Base-by-base conservation (phyloP, 257 asterid genomes). In the Forsythia suspensa region DNA sequence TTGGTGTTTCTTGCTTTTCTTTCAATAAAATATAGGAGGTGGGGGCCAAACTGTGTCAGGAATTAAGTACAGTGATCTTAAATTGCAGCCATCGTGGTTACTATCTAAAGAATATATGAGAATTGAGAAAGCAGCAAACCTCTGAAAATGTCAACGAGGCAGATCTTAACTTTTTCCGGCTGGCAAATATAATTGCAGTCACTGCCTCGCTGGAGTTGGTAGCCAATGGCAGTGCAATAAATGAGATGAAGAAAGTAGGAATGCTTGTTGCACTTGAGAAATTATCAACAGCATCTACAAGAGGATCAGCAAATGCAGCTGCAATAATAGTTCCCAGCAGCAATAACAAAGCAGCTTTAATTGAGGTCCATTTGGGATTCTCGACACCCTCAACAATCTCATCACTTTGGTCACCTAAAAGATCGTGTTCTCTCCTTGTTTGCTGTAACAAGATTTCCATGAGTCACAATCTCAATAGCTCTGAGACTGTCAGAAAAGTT, bases 161-260 rank as follows among this genome's bases (percentile, higher is more conserved):
- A 69, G 97, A 91, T 89, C 89, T 91, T 8, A 69, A n/a, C 69
- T 86, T 95, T 75, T 95, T 95, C 85, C 97, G 82, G 87, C 85
- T 84, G 82, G 99, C 90, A 78, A 95, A 93, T 74, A 95, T 92
- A 65, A 93, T 88, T 55, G 99, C 99, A 1, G 98, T 88, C 24
- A 95, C 97, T 0, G 98, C 98, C 87, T 95, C 98, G 59, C 97
- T 94, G 55, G 99, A 92, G 89, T 95, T 95, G 80, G 99, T 95
- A 77, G 98, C 99, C 77, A 95, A 55, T n/a, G 99, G 99, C 21
- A 95, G 86, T 0, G 84, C 97, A 68, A 95, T 85, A 71, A 95
- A 95, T 0, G 98, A 95, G 83, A 95, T 93, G 90, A 95, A 95
- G 83, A 95, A 95, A 8, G 96, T 80, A 24, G 99, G 98, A 38